Conservation (phyloP, 139 green algal genomes). For the Micractinium sp. region DNA sequence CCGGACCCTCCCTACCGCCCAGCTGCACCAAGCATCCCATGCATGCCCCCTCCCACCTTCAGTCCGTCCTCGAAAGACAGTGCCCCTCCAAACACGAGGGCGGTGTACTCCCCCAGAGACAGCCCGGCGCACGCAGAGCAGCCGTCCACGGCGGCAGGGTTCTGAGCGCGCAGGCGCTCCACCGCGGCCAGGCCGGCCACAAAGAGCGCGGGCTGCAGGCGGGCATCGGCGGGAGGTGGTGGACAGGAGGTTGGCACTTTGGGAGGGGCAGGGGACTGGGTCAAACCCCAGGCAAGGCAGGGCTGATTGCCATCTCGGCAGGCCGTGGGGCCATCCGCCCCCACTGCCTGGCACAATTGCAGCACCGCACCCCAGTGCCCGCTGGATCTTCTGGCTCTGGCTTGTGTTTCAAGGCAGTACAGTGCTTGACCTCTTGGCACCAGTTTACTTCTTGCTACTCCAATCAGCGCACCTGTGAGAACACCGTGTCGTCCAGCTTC, state of each 20-base stretch:
- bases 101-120: constrained; percentile 91
- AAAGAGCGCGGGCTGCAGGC: constrained; percentile 85
- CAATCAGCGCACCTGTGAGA: constrained; percentile 50
- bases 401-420: not conserved
- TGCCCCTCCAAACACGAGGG: constrained; percentile 87
- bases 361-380: too few species aligned
- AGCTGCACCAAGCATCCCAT: too few species aligned
- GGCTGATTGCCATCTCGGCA: too few species aligned
- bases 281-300: too few species aligned
- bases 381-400: not conserved
- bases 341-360: not conserved
- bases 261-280: too few species aligned
- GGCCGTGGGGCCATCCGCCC: too few species aligned
- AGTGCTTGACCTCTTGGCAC: not conserved
- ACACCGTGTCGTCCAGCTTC: constrained; percentile 85
- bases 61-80: constrained; percentile 92
- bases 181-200: constrained; percentile 88
- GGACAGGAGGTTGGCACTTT: not conserved
- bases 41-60: constrained; percentile 56
- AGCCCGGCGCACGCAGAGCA: constrained; percentile 77
- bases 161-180: constrained; percentile 65
- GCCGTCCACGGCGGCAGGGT: constrained; percentile 52
- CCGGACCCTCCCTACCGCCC: too few species aligned
- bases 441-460: not conserved
- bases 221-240: not conserved